Base-by-base conservation (phyloP, 306 rosid genomes). In the Medicago lupulina region DNA sequence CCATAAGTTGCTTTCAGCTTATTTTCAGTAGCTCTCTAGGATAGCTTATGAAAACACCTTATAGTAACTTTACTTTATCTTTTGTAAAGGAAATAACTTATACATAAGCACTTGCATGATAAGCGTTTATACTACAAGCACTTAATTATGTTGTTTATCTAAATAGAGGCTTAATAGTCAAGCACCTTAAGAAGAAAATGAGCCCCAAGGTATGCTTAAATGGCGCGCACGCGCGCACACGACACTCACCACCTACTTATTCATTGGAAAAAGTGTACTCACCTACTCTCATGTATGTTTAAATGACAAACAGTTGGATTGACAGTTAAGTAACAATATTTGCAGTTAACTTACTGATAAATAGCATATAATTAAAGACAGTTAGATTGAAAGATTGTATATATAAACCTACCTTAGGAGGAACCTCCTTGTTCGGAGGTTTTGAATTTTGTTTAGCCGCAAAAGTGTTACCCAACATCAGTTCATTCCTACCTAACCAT, bases 361-460 rank as follows among this genome's bases (percentile, higher is more conserved):
- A 39, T 23, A 67, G 8, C 55, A 49, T 15, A 15, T 18, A 49
- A 8, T 49, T 16, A 57, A 10, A 21, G 4, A 65, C 2, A 59
- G 14, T 31, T 21, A 39, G 31, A 63, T 18, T 28, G 39, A 71
- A 79, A 76, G 58, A 70, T 5, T 70, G 31, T 28, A 78, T 0
- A 73, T 23, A 70, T 43, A 19, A 67, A 43, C 9, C 40, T 73
- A 91, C 98, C 98, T 87, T 82, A 41, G 97, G 97, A 16, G 83
- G 87, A 73, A 92, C 82, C 89, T 94, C 98, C 75, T 82, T 87
- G 78, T 85, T 87, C 39, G 96, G 98, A 85, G 97, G 93, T 67
- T 68, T 86, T 7, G 44, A 82, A 65, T 88, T 86, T 19, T 54
- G 82, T 65, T 86, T 79, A 1, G 90, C 78, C 19, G 58, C 70